These are phyloP conservation scores for Escallonia rubra DNA, from an alignment of 129 eudicot genomes.

Conservation along the genomic window DNA sequence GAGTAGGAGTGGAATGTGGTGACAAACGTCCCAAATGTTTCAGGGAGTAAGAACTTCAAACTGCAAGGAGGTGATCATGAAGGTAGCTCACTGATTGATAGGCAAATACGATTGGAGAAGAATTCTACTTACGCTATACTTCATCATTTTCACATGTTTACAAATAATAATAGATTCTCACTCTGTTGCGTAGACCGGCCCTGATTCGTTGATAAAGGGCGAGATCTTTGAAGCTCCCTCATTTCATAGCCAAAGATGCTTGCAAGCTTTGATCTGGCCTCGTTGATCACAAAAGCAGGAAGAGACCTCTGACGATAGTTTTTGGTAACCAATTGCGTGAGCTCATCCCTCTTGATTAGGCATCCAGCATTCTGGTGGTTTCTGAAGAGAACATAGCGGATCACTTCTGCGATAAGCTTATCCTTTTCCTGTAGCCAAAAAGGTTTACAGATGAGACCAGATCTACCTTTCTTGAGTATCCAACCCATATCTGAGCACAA, in stretches of 20 bases:
- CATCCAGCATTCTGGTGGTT: conserved; percentile 76
- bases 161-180: conserved; percentile 19
- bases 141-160: background rate
- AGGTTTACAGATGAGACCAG: background rate
- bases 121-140: no score
- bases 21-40: no score
- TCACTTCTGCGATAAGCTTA: conserved; percentile 70
- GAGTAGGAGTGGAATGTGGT: no score
- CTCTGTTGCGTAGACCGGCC: conserved; percentile 54
- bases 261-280: conserved; percentile 59
- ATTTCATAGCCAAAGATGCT: conserved; percentile 72
- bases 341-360: conserved; percentile 89
- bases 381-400: conserved; percentile 71
- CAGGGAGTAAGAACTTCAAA: no score
- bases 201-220: conserved; percentile 50
- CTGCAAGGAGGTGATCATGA: no score
- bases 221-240: conserved; percentile 79
- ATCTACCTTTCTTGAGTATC: background rate
- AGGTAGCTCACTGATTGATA: no score
- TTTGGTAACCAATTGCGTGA: conserved; percentile 63
- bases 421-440: conserved; percentile 62
- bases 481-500: background rate
- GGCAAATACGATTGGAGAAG: no score
- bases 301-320: conserved; percentile 62
- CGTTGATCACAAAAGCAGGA: conserved; percentile 61